These are phyloP conservation scores for Halenospora varia DNA, from an alignment of 495 filamentous ascomycete genomes.

Conservation along the genomic window DNA sequence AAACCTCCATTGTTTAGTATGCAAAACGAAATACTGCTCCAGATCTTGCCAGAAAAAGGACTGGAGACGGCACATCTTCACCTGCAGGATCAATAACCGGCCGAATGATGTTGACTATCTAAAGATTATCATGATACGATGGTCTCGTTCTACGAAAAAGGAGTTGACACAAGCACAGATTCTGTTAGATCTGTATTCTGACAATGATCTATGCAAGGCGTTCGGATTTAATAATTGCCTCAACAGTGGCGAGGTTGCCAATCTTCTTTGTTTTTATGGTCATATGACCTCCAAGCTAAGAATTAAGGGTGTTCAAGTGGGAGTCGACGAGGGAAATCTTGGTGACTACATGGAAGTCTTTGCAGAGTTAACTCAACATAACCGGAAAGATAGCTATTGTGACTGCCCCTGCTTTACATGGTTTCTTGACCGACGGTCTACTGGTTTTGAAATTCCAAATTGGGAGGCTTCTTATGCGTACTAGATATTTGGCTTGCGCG, in stretches of 20 bases:
- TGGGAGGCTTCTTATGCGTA: neutral
- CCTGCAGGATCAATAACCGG: conserved; percentile 5
- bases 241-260: conserved; percentile 7
- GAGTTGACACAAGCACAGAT: conserved; percentile 3
- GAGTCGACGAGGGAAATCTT: conserved; percentile 1
- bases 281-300: neutral
- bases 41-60: conserved; percentile 9
- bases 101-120: conserved; percentile 10
- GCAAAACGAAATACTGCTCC: conserved; percentile 3
- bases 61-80: conserved; percentile 7
- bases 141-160: conserved; percentile 1
- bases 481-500: neutral
- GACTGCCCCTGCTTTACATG: conserved; percentile 2
- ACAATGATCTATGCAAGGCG: conserved; percentile 10
- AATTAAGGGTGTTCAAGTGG: neutral
- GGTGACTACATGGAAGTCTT: neutral
- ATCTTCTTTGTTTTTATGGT: conserved; percentile 7
- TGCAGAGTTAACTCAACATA: neutral
- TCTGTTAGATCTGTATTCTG: conserved; percentile 8
- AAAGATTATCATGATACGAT: conserved; percentile 6
- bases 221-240: conserved; percentile 10
- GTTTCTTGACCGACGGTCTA: conserved; percentile 1
- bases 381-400: neutral
- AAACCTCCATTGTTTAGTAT: conserved; percentile 7
- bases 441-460: neutral